phyloP scores from a whole-genome alignment of 805 yeast species.

The Kodamaea kaohsiungensis region DNA sequence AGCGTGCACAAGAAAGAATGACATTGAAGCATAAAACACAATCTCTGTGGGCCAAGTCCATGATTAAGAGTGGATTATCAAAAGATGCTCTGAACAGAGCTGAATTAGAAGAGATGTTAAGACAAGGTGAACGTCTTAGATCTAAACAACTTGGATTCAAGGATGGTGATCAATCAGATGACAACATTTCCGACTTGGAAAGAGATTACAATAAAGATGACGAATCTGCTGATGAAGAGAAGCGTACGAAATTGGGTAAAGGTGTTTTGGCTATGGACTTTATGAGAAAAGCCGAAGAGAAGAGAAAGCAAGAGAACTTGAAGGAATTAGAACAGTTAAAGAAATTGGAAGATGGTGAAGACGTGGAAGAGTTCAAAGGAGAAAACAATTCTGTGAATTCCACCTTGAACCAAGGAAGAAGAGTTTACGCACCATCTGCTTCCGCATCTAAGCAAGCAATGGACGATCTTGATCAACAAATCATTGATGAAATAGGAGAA shows the following conservation, averaged over 20 bases:
- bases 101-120: constrained; percentile 92
- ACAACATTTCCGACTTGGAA: constrained; percentile 50
- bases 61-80: constrained; percentile 87
- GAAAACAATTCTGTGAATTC: constrained; percentile 48
- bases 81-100: constrained; percentile 82
- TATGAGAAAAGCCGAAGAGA: constrained; percentile 86
- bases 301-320: constrained; percentile 59
- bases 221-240: constrained; percentile 36
- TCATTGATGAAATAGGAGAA: constrained; percentile 46
- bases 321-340: constrained; percentile 53
- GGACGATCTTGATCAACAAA: constrained; percentile 34
- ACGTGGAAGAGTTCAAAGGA: constrained; percentile 37
- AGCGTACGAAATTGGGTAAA: constrained; percentile 59
- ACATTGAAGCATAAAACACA: constrained; percentile 84
- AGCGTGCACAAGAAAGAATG: constrained; percentile 92
- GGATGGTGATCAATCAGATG: constrained; percentile 56
- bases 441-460: constrained; percentile 36
- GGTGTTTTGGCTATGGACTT: constrained; percentile 95
- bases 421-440: constrained; percentile 72
- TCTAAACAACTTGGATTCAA: constrained; percentile 69
- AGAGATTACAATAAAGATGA: constrained; percentile 36
- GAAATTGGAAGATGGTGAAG: constrained; percentile 38
- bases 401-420: constrained; percentile 70
- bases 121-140: constrained; percentile 78
- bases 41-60: constrained; percentile 85